phyloP scores from a whole-genome alignment of 2,329 filamentous ascomycete species.

The Colletotrichum costaricense region DNA sequence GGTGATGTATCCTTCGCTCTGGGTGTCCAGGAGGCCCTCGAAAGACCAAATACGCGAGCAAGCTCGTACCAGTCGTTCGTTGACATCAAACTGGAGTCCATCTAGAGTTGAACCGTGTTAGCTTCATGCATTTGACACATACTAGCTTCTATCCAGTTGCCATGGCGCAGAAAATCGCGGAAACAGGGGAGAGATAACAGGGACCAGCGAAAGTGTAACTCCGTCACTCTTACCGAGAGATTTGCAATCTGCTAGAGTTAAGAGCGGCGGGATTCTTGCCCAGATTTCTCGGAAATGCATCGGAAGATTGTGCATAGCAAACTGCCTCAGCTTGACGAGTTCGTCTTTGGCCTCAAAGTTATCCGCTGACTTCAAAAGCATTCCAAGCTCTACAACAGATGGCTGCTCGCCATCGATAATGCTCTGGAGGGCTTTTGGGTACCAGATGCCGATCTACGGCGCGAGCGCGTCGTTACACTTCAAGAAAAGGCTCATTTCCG shows the following conservation, averaged over 20 bases:
- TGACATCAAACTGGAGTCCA: neutral
- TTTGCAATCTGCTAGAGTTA: neutral
- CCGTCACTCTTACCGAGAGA: neutral
- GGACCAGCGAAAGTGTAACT: neutral
- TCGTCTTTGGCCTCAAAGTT: slow-evolving; percentile 1
- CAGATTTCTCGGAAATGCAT: neutral
- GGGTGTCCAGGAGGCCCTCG: neutral
- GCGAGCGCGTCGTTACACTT: slow-evolving; percentile 9
- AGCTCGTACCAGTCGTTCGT: neutral
- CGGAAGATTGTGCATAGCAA: neutral
- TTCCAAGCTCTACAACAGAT: neutral
- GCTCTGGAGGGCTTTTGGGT: neutral
- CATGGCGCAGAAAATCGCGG: too few species aligned
- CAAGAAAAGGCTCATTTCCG: neutral
- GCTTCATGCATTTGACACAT: neutral
- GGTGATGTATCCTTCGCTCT: neutral
- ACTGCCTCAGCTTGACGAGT: neutral
- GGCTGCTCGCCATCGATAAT: neutral
- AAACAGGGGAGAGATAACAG: neutral
- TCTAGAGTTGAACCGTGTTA: neutral
- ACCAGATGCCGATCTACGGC: slow-evolving; percentile 1
- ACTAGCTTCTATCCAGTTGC: neutral
- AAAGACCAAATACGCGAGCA: neutral
- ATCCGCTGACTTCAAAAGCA: neutral
- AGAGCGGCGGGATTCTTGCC: neutral